Percentiles rank a stretch among this genome's conserved stretches.
These are phyloP conservation scores for Globisporangium yorkense DNA, from an alignment of 352 stramenopile genomes.

Conservation along the genomic window DNA sequence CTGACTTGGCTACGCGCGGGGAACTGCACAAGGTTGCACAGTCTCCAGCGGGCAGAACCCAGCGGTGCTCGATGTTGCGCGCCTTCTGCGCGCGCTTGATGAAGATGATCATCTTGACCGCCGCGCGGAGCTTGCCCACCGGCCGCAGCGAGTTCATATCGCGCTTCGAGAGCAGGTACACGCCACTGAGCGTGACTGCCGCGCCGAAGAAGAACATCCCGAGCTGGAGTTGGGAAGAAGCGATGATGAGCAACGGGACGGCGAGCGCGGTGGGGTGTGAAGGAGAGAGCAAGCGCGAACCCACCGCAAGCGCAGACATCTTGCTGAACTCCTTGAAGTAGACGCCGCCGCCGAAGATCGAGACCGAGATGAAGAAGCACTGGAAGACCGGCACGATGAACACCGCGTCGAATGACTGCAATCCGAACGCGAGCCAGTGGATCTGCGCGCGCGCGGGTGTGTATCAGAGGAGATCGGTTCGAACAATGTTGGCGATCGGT, in stretches of 20 bases:
- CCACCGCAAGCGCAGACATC: slow-evolving; percentile 40
- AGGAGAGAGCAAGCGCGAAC: background rate
- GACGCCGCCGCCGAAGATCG: slow-evolving; percentile 81
- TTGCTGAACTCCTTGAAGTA: slow-evolving; percentile 85
- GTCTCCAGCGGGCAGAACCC: slow-evolving; percentile 21
- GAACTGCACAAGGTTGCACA: background rate
- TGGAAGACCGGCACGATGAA: slow-evolving; percentile 84
- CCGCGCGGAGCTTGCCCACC: slow-evolving; percentile 34
- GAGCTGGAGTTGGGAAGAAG: slow-evolving; percentile 16
- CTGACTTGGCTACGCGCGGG: background rate
- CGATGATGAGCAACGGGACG: background rate
- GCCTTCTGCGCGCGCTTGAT: slow-evolving; percentile 60
- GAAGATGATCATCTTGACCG: slow-evolving; percentile 54
- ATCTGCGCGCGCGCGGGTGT: slow-evolving; percentile 27
- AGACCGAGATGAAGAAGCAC: slow-evolving; percentile 91
- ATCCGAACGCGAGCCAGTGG: slow-evolving; percentile 77
- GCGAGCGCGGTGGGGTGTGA: background rate
- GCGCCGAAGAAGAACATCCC: slow-evolving; percentile 73
- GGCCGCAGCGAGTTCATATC: slow-evolving; percentile 62
- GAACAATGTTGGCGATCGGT: no score
- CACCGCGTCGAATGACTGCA: slow-evolving; percentile 82
- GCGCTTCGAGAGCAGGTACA: slow-evolving; percentile 59
- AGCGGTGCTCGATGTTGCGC: slow-evolving; percentile 39
- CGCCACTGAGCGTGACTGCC: slow-evolving; percentile 59
- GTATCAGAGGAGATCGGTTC: background rate